These are phyloP conservation scores for Leccinum arenicola DNA, from an alignment of 768 basidiomycete genomes.

Conservation along the genomic window DNA sequence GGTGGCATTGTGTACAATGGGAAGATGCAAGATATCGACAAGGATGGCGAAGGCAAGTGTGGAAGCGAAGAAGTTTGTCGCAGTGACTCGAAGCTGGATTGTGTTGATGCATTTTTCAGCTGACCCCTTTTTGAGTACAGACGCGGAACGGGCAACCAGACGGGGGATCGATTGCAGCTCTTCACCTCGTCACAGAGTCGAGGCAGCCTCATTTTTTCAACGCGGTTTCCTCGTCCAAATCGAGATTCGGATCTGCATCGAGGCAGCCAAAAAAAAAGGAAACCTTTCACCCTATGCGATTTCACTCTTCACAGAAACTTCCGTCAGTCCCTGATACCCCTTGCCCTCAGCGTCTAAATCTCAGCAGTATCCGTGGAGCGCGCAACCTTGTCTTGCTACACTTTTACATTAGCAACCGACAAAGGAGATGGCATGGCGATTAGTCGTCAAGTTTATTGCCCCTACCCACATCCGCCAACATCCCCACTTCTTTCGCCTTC, in stretches of 20 bases:
- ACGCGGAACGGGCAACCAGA: conserved; percentile 21
- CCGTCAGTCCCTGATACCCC: neutral
- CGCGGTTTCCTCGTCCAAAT: conserved; percentile 26
- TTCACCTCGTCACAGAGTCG: conserved; percentile 38
- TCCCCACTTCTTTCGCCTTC: conserved; percentile 37
- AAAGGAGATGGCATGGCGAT: conserved; percentile 9
- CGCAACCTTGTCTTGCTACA: neutral
- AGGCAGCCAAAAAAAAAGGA: conserved; percentile 13
- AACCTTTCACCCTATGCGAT: conserved; percentile 8
- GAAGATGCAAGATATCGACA: neutral
- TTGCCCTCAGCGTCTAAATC: neutral
- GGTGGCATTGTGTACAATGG: conserved; percentile 29
- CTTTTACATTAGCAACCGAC: conserved; percentile 4
- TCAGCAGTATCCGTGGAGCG: neutral
- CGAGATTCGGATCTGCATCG: conserved; percentile 26
- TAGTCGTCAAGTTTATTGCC: neutral
- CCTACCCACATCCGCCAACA: neutral
- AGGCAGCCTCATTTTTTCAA: conserved; percentile 35
- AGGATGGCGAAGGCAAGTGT: conserved; percentile 1
- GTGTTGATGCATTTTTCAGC: conserved; percentile 7
- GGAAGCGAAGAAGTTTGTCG: neutral
- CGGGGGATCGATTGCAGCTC: conserved; percentile 21
- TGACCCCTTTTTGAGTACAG: conserved; percentile 31
- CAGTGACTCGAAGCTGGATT: neutral
- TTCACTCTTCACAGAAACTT: neutral